Evolutionary conservation across 2,329 filamentous ascomycete genomes (phyloP).

Genomic region (Calonectria pseudoreteaudii): DNA sequence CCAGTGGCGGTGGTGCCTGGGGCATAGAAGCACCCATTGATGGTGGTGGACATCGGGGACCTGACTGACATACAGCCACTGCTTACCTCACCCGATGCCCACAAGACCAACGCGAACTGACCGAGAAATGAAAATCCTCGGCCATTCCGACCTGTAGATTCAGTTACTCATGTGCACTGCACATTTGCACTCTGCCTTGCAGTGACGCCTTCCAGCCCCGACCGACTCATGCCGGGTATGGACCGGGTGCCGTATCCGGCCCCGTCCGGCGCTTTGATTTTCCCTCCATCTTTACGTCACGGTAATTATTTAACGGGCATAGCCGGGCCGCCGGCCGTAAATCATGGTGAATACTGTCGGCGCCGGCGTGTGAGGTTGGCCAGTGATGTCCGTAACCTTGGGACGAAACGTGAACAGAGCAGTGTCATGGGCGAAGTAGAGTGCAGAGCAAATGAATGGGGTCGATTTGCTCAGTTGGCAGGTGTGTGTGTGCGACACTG

Average conservation of each 20-base stretch:
- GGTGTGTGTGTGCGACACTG: not conserved
- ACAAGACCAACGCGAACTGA: not conserved
- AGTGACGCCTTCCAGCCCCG: not conserved
- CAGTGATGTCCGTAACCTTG: not conserved
- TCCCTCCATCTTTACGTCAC: constrained; percentile 14
- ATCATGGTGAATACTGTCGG: not conserved
- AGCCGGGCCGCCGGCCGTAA: constrained; percentile 23
- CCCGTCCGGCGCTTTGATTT: constrained; percentile 5
- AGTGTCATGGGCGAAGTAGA: not conserved
- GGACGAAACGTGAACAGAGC: too few relatives aligned
- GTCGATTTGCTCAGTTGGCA: not conserved
- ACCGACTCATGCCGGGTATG: not conserved
- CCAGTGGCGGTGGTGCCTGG: not conserved
- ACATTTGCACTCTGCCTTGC: not conserved
- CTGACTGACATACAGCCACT: not conserved
- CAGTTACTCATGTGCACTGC: not conserved
- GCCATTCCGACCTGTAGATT: not conserved
- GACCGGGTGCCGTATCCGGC: constrained; percentile 16
- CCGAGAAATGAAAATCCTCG: not conserved
- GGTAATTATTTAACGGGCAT: not conserved
- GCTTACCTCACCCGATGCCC: not conserved
- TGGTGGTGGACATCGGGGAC: not conserved
- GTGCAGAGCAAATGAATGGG: too few relatives aligned
- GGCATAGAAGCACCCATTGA: not conserved
- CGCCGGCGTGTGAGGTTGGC: not conserved